phyloP scores from a whole-genome alignment of 2,329 filamentous ascomycete species.

The Aureobasidium zeae region DNA sequence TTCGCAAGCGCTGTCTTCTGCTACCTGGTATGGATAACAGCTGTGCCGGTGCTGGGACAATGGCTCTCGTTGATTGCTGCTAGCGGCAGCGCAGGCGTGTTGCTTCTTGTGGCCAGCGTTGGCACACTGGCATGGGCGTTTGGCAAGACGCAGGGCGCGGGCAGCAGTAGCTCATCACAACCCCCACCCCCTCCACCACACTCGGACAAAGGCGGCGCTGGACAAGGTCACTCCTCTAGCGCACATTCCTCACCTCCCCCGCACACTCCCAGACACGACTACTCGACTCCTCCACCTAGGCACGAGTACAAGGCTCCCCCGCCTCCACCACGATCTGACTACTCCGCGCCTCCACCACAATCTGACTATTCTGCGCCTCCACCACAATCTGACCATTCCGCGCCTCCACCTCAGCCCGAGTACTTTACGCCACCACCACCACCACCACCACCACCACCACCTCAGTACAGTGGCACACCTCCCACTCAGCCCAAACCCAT shows the following conservation, averaged over 20 bases:
- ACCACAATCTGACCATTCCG: slow-evolving; percentile 14
- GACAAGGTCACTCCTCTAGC: slow-evolving; percentile 19
- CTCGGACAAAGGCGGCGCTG: slow-evolving; percentile 24
- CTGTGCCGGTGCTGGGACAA: slow-evolving; percentile 62
- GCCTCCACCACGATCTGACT: slow-evolving; percentile 10
- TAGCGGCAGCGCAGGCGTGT: slow-evolving; percentile 62
- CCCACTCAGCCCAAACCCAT: slow-evolving; percentile 18
- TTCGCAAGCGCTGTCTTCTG: slow-evolving; percentile 66
- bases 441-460: slow-evolving; percentile 13
- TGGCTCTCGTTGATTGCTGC: slow-evolving; percentile 66
- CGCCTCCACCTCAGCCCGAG: slow-evolving; percentile 12
- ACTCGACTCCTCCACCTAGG: slow-evolving; percentile 18
- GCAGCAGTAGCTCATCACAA: slow-evolving; percentile 24
- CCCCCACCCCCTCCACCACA: slow-evolving; percentile 23
- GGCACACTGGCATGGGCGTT: slow-evolving; percentile 70
- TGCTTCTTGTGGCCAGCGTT: slow-evolving; percentile 62
- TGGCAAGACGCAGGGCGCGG: slow-evolving; percentile 53
- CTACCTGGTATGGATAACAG: slow-evolving; percentile 61
- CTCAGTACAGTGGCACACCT: slow-evolving; percentile 19
- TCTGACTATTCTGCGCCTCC: slow-evolving; percentile 10
- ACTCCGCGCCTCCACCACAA: background rate
- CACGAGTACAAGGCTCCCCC: slow-evolving; percentile 13
- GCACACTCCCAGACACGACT: slow-evolving; percentile 11
- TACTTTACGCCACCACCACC: slow-evolving; percentile 18
- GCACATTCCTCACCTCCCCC: slow-evolving; percentile 14